Conservation (phyloP, 2,329 filamentous ascomycete genomes). For the Fusarium algeriense region DNA sequence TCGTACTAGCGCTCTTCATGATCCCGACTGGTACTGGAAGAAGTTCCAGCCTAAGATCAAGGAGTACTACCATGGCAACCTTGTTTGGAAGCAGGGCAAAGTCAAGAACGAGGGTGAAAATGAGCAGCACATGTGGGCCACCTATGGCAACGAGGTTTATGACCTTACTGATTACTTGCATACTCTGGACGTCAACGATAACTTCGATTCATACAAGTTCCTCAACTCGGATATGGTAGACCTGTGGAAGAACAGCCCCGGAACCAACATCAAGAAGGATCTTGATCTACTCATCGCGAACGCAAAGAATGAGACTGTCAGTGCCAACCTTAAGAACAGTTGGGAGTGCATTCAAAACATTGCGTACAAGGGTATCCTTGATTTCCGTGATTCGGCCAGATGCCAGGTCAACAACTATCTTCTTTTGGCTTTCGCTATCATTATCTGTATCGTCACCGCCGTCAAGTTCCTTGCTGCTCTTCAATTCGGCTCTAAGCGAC, state of each 20-base stretch:
- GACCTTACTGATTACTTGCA: slow-evolving; percentile 94
- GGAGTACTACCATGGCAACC: slow-evolving; percentile 86
- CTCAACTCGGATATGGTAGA: slow-evolving; percentile 76
- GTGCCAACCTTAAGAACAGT: slow-evolving; percentile 70
- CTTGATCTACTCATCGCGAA: slow-evolving; percentile 69
- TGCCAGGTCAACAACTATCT: slow-evolving; percentile 95
- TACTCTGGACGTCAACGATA: slow-evolving; percentile 72
- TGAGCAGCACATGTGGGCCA: slow-evolving; percentile 81
- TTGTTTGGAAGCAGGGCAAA: slow-evolving; percentile 75
- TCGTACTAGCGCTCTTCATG: slow-evolving; percentile 67
- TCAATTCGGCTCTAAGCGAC: slow-evolving; percentile 91
- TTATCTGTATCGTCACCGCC: slow-evolving; percentile 83
- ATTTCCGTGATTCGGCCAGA: slow-evolving; percentile 81
- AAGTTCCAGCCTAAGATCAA: slow-evolving; percentile 83
- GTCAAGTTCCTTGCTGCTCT: slow-evolving; percentile 93
- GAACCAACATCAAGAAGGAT: slow-evolving; percentile 78
- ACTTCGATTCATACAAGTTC: slow-evolving; percentile 73
- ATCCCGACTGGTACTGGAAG: slow-evolving; percentile 81
- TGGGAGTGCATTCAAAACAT: slow-evolving; percentile 84
- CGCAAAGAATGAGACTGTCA: slow-evolving; percentile 64
- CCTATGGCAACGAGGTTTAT: slow-evolving; percentile 81
- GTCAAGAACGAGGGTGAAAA: slow-evolving; percentile 76
- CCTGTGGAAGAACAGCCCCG: slow-evolving; percentile 79
- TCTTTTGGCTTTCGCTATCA: slow-evolving; percentile 85
- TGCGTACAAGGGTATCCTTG: slow-evolving; percentile 85